Evolutionary conservation across 768 basidiomycete species (phyloP), one percentile per base, ranked within the genome.

Genomic region (Rossbeevera mucosa): DNA sequence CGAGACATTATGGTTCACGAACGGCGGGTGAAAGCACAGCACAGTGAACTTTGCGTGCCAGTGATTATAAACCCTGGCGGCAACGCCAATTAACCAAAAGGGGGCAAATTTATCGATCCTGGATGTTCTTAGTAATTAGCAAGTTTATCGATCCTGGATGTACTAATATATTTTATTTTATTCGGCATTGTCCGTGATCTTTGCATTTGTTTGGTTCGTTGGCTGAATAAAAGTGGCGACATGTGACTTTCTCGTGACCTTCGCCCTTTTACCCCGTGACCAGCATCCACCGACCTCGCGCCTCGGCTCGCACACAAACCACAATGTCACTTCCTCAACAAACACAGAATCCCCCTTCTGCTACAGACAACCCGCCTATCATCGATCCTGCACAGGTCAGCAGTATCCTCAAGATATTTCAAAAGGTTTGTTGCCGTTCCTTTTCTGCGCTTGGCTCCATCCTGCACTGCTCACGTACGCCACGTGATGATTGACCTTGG

Each of bases 311-410:
- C n/a, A 11, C 45, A n/a, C n/a, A n/a, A n/a, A n/a, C n/a, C 11
- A 12, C 46, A 7, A 61, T 61, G 61, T 63, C 60, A 1, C 53
- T 53, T 12, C 46, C 53, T 33, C 57, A 58, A 48, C 26, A 65
- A 46, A 48, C 57, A 21, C 44, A 53, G 28, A 51, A 29, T 42
- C 1, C 56, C 6, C 31, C 59, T 29, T 47, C 61, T 0, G 16
- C 18, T 25, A 24, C 31, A 1, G 64, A 68, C 14, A 38, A 41
- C 11, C 1, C 55, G 0, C 13, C 48, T 36, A 48, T 54, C 58
- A 50, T 85, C 44, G 80, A 82, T 61, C 72, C 76, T 20, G 72
- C 73, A 28, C 85, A 86, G 67, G 74, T 88, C 49, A 73, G 82
- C 68, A 77, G 69, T 45, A 66, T 88, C 26, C 68, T 88, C 21